Percentiles rank a stretch among this genome's conserved stretches.
phyloP scores from a whole-genome alignment of 306 rosid species.

The Fragaria ananassa region DNA sequence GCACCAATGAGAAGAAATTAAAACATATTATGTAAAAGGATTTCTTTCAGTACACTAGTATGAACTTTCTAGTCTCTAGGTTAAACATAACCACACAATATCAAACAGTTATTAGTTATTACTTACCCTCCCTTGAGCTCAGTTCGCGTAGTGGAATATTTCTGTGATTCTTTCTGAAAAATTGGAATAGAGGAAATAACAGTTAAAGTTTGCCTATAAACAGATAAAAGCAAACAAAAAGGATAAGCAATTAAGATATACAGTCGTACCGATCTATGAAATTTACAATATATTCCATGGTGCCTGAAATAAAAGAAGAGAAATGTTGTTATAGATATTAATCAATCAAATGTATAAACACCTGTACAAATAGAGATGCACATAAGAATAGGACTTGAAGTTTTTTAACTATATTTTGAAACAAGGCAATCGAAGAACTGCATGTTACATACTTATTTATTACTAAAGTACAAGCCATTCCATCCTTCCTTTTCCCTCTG shows the following conservation, averaged over 20 bases:
- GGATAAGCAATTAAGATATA: constrained; percentile 9
- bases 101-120: constrained; percentile 23
- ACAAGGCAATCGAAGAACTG: not conserved
- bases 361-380: not conserved
- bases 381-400: not conserved
- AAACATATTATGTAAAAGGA: constrained; percentile 7
- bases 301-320: constrained; percentile 58
- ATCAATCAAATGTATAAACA: constrained; percentile 18
- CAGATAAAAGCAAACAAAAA: constrained; percentile 15
- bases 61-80: not conserved
- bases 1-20: constrained; percentile 7
- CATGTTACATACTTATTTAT: constrained; percentile 58
- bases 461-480: constrained; percentile 65
- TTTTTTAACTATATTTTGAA: not conserved
- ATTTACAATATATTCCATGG: constrained; percentile 68
- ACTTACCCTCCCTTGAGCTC: constrained; percentile 94
- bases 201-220: constrained; percentile 2
- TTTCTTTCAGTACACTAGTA: constrained; percentile 2
- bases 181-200: constrained; percentile 14
- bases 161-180: constrained; percentile 67
- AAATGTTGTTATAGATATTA: constrained; percentile 20
- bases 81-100: not conserved
- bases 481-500: constrained; percentile 73
- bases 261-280: constrained; percentile 71
- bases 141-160: constrained; percentile 62